Evolutionary conservation across 2,329 filamentous ascomycete species (phyloP).

Genomic region (Scedosporium apiospermum): DNA sequence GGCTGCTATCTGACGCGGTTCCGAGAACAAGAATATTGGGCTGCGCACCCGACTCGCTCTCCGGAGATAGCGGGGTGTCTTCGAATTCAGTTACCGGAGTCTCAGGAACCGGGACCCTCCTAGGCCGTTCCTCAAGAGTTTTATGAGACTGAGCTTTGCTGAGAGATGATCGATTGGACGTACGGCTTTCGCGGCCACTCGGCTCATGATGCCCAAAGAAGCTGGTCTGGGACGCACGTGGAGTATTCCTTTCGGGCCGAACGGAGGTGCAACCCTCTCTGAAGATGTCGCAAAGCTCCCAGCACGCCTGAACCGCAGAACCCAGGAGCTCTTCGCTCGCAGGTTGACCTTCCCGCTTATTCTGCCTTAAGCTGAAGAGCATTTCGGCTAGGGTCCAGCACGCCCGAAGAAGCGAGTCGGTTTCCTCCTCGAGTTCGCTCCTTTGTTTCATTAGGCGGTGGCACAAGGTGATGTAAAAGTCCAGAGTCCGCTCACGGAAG

Average conservation of each 20-base stretch:
- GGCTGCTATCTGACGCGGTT: slow-evolving; percentile 48
- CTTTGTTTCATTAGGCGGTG: slow-evolving; percentile 95
- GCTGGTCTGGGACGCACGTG: slow-evolving; percentile 66
- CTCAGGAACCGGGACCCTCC: slow-evolving; percentile 54
- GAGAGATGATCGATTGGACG: slow-evolving; percentile 40
- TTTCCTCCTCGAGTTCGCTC: slow-evolving; percentile 67
- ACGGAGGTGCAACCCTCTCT: slow-evolving; percentile 86
- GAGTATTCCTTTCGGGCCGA: slow-evolving; percentile 76
- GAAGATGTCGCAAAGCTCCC: slow-evolving; percentile 91
- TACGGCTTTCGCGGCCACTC: slow-evolving; percentile 34
- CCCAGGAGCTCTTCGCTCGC: slow-evolving; percentile 77
- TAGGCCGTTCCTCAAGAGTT: slow-evolving; percentile 30
- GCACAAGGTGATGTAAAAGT: slow-evolving; percentile 90
- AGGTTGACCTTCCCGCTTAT: slow-evolving; percentile 59
- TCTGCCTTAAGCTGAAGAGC: slow-evolving; percentile 84
- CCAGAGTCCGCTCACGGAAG: slow-evolving; percentile 80
- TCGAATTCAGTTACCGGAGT: slow-evolving; percentile 95
- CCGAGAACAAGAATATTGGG: slow-evolving; percentile 86
- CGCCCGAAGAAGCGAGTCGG: slow-evolving; percentile 71
- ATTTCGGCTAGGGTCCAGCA: slow-evolving; percentile 91
- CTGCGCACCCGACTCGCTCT: slow-evolving; percentile 63
- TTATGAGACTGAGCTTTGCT: slow-evolving; percentile 46
- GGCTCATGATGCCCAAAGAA: slow-evolving; percentile 52
- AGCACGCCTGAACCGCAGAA: slow-evolving; percentile 85
- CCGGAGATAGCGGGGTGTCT: slow-evolving; percentile 74